phyloP scores from a whole-genome alignment of 192 early-diverging fungal species.

The Thoreauomyces humboldtii region DNA sequence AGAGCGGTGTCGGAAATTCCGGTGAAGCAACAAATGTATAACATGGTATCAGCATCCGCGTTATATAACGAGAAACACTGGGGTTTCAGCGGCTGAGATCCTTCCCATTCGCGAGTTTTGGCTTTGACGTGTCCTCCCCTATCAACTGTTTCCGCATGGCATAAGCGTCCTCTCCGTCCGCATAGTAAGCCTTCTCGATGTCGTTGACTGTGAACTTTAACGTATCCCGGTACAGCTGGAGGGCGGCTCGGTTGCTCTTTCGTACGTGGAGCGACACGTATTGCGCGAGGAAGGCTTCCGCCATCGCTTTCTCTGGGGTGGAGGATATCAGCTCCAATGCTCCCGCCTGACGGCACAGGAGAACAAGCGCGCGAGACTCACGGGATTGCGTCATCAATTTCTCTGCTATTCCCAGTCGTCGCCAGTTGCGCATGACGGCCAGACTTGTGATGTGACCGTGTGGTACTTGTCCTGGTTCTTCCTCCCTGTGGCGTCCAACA shows the following conservation, averaged over 20 bases:
- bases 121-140: neutral
- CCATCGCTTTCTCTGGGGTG: slow-evolving; percentile 74
- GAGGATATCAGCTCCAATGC: neutral
- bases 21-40: no score
- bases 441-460: slow-evolving; percentile 98
- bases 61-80: no score
- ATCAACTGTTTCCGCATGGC: slow-evolving; percentile 29
- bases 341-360: neutral
- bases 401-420: slow-evolving; percentile 94
- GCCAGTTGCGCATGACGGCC: slow-evolving; percentile 94
- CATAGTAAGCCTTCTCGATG: slow-evolving; percentile 95
- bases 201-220: slow-evolving; percentile 87
- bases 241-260: slow-evolving; percentile 90
- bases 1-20: no score
- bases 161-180: slow-evolving; percentile 80
- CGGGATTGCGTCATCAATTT: slow-evolving; percentile 93
- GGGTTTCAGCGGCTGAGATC: slow-evolving; percentile 3
- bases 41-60: no score
- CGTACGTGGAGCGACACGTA: slow-evolving; percentile 93
- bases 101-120: slow-evolving; percentile 13
- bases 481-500: slow-evolving; percentile 79
- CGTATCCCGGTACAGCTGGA: slow-evolving; percentile 88
- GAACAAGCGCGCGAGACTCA: slow-evolving; percentile 47
- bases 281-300: slow-evolving; percentile 80
- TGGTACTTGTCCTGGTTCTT: slow-evolving; percentile 58